Conservation (phyloP, 345 rosid species). For the Citrus maxima region DNA sequence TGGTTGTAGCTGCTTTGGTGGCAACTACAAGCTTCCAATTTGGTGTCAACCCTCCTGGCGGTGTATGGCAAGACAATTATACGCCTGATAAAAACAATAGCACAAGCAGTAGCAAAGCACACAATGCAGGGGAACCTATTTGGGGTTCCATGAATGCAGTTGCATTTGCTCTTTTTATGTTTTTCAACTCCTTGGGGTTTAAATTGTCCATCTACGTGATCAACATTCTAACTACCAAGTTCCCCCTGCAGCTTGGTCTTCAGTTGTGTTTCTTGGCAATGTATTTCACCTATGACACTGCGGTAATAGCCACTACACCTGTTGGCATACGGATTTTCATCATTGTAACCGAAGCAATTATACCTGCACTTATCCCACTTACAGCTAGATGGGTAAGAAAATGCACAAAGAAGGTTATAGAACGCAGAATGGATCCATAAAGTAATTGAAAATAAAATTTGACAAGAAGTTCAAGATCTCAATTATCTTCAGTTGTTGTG, state of each 20-base stretch:
- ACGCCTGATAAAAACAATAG: slow-evolving; percentile 5
- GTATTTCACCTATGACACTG: slow-evolving; percentile 31
- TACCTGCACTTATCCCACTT: slow-evolving; percentile 17
- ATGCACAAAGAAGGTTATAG: neutral
- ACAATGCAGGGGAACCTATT: slow-evolving; percentile 39
- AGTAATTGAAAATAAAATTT: no score
- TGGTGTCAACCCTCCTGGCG: slow-evolving; percentile 52
- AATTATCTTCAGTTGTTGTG: no score
- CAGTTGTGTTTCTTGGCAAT: slow-evolving; percentile 39
- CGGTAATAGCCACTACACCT: slow-evolving; percentile 31
- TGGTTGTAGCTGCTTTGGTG: slow-evolving; percentile 48
- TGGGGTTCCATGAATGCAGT: slow-evolving; percentile 21
- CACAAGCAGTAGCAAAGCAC: slow-evolving; percentile 18
- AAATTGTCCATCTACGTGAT: slow-evolving; percentile 37
- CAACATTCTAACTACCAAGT: slow-evolving; percentile 38
- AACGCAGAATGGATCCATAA: neutral
- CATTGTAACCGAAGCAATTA: slow-evolving; percentile 21
- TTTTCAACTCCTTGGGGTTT: slow-evolving; percentile 51
- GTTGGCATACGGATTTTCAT: slow-evolving; percentile 17
- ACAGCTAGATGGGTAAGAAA: neutral
- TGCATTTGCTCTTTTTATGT: slow-evolving; percentile 28
- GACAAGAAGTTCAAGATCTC: no score
- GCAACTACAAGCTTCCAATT: slow-evolving; percentile 54
- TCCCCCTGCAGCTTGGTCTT: slow-evolving; percentile 51
- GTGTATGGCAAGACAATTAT: slow-evolving; percentile 50